A percentile compares a stretch with the other conserved stretches of the same genome.
Evolutionary conservation across 495 filamentous ascomycete genomes (phyloP).

Genomic region (Penicillium bialowiezense): DNA sequence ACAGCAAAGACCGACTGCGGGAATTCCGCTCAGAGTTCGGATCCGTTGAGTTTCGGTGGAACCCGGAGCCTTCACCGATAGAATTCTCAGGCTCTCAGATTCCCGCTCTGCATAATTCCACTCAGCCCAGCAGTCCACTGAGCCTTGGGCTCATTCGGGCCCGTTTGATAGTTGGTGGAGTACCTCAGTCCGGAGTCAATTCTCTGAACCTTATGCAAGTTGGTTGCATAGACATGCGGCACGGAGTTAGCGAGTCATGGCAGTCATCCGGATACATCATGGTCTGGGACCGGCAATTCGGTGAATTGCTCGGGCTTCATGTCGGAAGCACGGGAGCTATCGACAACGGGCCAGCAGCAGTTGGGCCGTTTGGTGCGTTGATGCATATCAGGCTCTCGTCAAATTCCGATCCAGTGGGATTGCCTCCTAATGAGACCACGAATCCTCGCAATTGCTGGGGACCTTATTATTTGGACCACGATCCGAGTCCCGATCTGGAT

Average conservation of each 20-base stretch:
- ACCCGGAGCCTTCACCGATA: slow-evolving; percentile 29
- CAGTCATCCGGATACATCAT: slow-evolving; percentile 35
- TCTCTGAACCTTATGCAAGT: slow-evolving; percentile 36
- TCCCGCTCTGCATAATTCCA: slow-evolving; percentile 6
- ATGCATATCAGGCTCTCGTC: slow-evolving; percentile 12
- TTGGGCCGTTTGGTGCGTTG: slow-evolving; percentile 21
- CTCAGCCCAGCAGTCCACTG: slow-evolving; percentile 12
- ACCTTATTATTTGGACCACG: slow-evolving; percentile 27
- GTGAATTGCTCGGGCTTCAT: slow-evolving; percentile 29
- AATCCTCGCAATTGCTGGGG: slow-evolving; percentile 6
- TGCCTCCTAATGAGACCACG: neutral
- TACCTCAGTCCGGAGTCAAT: slow-evolving; percentile 9
- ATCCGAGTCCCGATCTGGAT: slow-evolving; percentile 24
- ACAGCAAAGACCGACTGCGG: neutral
- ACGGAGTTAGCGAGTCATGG: slow-evolving; percentile 17
- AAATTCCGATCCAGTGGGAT: neutral
- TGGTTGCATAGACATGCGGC: slow-evolving; percentile 28
- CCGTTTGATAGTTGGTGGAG: slow-evolving; percentile 14
- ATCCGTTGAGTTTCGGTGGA: slow-evolving; percentile 29
- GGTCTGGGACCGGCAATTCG: slow-evolving; percentile 35
- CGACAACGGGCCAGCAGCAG: slow-evolving; percentile 12
- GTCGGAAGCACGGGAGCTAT: slow-evolving; percentile 21
- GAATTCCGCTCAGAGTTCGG: neutral
- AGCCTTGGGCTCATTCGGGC: slow-evolving; percentile 34
- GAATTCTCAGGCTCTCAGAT: slow-evolving; percentile 20